Evolutionary conservation across 352 stramenopile species (phyloP).

Genomic region (Pythium phragmiticola): DNA sequence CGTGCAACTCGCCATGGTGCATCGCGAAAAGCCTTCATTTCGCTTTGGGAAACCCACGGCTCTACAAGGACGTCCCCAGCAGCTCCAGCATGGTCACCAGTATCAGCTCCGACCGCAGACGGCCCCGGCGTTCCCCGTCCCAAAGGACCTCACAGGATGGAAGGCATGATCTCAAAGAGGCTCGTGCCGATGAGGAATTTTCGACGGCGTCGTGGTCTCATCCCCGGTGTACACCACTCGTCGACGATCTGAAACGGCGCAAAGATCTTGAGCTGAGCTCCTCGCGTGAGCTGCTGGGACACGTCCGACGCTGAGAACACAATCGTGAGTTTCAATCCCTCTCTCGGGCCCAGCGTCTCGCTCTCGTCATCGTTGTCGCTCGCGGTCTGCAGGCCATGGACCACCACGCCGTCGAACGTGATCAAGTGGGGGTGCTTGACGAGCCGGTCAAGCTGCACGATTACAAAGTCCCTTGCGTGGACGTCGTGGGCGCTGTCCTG

Average conservation of each 20-base stretch:
- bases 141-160: too few relatives aligned
- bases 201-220: conserved; percentile 21
- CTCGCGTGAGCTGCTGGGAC: conserved; percentile 31
- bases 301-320: conserved; percentile 35
- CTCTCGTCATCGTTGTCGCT: not conserved
- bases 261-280: conserved; percentile 44
- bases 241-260: conserved; percentile 59
- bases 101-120: conserved; percentile 8
- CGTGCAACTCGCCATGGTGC: conserved; percentile 23
- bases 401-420: conserved; percentile 42
- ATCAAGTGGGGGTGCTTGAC: conserved; percentile 22
- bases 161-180: conserved; percentile 36
- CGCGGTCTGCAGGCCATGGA: not conserved
- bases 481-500: conserved; percentile 36
- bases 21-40: conserved; percentile 25
- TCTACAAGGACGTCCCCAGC: not conserved
- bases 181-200: conserved; percentile 50
- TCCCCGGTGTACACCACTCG: conserved; percentile 25
- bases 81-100: not conserved
- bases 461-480: conserved; percentile 39
- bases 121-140: not conserved
- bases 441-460: conserved; percentile 30
- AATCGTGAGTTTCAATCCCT: conserved; percentile 17
- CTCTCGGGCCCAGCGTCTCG: not conserved
- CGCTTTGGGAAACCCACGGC: conserved; percentile 17